Percentiles rank a stretch among this genome's conserved stretches.
phyloP scores from a whole-genome alignment of 1,139 yeast species.

The Hansenula sp. region DNA sequence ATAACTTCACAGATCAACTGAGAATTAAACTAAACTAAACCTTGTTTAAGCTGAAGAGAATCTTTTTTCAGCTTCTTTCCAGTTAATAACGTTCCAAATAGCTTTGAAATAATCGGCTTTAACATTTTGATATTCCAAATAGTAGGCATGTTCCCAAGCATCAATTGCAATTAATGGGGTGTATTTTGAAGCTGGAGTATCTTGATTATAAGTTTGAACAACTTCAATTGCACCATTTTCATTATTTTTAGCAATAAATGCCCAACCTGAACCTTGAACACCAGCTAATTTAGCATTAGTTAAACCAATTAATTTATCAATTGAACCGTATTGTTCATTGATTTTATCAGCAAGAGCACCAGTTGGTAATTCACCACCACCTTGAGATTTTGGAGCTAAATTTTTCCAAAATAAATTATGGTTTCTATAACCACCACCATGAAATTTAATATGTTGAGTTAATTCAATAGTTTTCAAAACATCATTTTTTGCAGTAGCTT shows the following conservation, averaged over 20 bases:
- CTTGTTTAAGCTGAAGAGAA: conserved; percentile 17
- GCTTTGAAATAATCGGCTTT: conserved; percentile 95
- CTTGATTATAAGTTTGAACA: conserved; percentile 87
- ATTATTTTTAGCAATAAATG: conserved; percentile 85
- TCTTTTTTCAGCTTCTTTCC: conserved; percentile 84
- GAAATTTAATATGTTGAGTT: conserved; percentile 83
- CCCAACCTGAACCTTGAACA: conserved; percentile 98
- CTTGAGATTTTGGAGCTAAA: conserved; percentile 74
- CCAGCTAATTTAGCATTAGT: conserved; percentile 85
- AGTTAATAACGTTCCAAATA: conserved; percentile 94
- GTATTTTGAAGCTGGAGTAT: conserved; percentile 71
- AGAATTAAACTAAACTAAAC: background rate
- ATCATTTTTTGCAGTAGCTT: conserved; percentile 64
- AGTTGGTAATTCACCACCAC: conserved; percentile 83
- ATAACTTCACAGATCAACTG: background rate
- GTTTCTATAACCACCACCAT: conserved; percentile 92
- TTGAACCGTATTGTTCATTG: conserved; percentile 63
- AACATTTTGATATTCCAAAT: conserved; percentile 91
- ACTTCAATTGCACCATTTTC: conserved; percentile 80
- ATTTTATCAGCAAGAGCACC: conserved; percentile 61
- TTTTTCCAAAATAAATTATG: conserved; percentile 89
- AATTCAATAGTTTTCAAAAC: conserved; percentile 64
- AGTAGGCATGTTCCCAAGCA: conserved; percentile 99
- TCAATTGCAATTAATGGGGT: conserved; percentile 89
- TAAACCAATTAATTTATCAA: conserved; percentile 63